These are phyloP conservation scores for Phytophthora hibernalis DNA, from an alignment of 352 stramenopile genomes.

Conservation along the genomic window DNA sequence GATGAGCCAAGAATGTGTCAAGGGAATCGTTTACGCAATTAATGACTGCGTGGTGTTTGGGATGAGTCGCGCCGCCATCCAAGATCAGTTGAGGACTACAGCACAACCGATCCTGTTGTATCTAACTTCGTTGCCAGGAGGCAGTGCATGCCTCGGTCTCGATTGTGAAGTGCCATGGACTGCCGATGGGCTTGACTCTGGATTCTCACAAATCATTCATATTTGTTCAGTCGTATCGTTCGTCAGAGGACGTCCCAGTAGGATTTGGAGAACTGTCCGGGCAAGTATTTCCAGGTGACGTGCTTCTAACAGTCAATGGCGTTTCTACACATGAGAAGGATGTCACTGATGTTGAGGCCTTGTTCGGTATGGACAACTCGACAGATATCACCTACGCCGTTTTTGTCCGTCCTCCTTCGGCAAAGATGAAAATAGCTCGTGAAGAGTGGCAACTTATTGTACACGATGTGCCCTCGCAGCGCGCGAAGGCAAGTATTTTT, in stretches of 20 bases:
- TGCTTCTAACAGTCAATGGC: slow-evolving; percentile 64
- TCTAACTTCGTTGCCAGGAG: slow-evolving; percentile 53
- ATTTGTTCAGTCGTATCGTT: slow-evolving; percentile 57
- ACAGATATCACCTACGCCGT: slow-evolving; percentile 45
- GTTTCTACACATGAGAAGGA: slow-evolving; percentile 32
- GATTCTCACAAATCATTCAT: slow-evolving; percentile 44
- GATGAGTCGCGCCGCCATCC: slow-evolving; percentile 43
- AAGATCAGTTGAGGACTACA: slow-evolving; percentile 45
- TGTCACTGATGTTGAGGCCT: slow-evolving; percentile 47
- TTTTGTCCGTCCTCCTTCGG: slow-evolving; percentile 44
- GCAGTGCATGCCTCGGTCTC: slow-evolving; percentile 68
- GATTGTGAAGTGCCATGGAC: slow-evolving; percentile 59
- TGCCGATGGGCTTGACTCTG: slow-evolving; percentile 53
- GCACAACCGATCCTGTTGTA: slow-evolving; percentile 51
- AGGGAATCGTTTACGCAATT: slow-evolving; percentile 54
- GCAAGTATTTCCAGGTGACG: slow-evolving; percentile 75
- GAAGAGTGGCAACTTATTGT: slow-evolving; percentile 38
- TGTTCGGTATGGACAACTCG: slow-evolving; percentile 37
- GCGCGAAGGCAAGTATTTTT: slow-evolving; percentile 34
- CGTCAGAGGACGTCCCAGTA: slow-evolving; percentile 29
- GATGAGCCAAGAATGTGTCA: slow-evolving; percentile 14
- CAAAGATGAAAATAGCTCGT: slow-evolving; percentile 47
- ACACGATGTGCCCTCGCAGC: slow-evolving; percentile 41
- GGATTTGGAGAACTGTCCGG: slow-evolving; percentile 62
- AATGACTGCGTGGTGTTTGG: slow-evolving; percentile 64